Evolutionary conservation across 1,284 basidiomycete genomes (phyloP).

Genomic region (Rhizoctonia solani): DNA sequence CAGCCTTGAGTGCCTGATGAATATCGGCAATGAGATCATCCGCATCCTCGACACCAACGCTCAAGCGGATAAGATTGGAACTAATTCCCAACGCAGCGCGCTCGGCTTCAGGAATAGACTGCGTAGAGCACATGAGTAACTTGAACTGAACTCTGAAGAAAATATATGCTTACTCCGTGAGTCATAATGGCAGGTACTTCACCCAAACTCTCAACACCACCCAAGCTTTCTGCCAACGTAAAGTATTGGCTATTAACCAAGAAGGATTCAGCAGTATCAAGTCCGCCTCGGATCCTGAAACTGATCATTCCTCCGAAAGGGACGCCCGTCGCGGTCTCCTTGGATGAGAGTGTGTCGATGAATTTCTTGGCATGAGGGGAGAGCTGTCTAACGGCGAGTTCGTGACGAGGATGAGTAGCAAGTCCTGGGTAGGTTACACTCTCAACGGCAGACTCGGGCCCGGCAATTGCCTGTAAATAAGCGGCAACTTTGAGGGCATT

Average conservation of each 20-base stretch:
- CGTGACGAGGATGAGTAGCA: conserved; percentile 40
- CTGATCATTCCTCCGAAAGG: conserved; percentile 51
- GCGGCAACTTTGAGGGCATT: conserved; percentile 81
- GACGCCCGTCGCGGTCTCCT: conserved; percentile 34
- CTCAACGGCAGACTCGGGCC: conserved; percentile 37
- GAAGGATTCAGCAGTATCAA: conserved; percentile 66
- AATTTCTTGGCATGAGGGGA: conserved; percentile 65
- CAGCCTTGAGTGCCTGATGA: conserved; percentile 65
- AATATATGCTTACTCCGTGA: conserved; percentile 54
- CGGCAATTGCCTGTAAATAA: conserved; percentile 60
- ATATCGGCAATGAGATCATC: conserved; percentile 82
- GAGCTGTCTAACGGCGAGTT: conserved; percentile 45
- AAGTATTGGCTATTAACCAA: conserved; percentile 72
- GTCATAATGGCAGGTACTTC: conserved; percentile 87
- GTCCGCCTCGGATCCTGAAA: conserved; percentile 60
- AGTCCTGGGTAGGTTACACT: conserved; percentile 64
- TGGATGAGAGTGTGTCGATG: background rate
- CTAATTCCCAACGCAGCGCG: conserved; percentile 76
- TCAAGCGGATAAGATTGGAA: conserved; percentile 79
- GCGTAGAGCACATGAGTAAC: background rate
- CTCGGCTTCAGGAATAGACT: conserved; percentile 70
- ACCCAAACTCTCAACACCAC: conserved; percentile 89
- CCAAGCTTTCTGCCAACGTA: conserved; percentile 86
- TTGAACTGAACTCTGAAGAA: background rate
- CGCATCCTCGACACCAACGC: conserved; percentile 86